Conservation (phyloP, 2,329 filamentous ascomycete species). For the Fusarium continuum region DNA sequence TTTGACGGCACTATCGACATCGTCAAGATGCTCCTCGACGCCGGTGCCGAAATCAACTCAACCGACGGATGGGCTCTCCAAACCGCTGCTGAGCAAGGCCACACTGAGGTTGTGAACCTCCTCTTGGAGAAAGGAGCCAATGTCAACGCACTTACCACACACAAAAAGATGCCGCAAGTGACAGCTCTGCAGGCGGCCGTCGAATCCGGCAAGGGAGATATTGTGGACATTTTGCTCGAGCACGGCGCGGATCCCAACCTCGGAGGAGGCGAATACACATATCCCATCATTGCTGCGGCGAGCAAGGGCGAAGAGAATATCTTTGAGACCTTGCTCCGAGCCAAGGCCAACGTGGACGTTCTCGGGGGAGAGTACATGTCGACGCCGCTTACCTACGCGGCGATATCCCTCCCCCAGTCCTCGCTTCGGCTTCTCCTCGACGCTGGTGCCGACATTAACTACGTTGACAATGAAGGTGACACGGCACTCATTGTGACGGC, state of each 20-base stretch:
- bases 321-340: slow-evolving; percentile 47
- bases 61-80: slow-evolving; percentile 51
- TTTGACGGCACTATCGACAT: slow-evolving; percentile 49
- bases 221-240: slow-evolving; percentile 51
- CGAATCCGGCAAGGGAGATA: slow-evolving; percentile 47
- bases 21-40: slow-evolving; percentile 46
- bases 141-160: slow-evolving; percentile 46
- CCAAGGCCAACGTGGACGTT: slow-evolving; percentile 49
- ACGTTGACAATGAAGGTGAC: slow-evolving; percentile 47
- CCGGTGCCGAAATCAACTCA: slow-evolving; percentile 48
- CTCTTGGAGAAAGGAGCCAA: slow-evolving; percentile 49
- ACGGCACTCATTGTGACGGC: slow-evolving; percentile 53
- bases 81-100: slow-evolving; percentile 48
- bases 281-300: slow-evolving; percentile 52
- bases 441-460: slow-evolving; percentile 51
- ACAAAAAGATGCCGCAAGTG: slow-evolving; percentile 44
- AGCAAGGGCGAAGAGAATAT: slow-evolving; percentile 48
- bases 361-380: slow-evolving; percentile 47
- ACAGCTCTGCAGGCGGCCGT: slow-evolving; percentile 54
- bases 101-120: slow-evolving; percentile 48
- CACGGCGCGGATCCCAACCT: slow-evolving; percentile 50
- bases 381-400: slow-evolving; percentile 51
- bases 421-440: slow-evolving; percentile 48
- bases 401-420: slow-evolving; percentile 45
- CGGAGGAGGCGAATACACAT: slow-evolving; percentile 46